These are phyloP conservation scores for Physcomitrium patens DNA, from an alignment of 225 moss, liverwort and hornwort species.

Conservation along the genomic window DNA sequence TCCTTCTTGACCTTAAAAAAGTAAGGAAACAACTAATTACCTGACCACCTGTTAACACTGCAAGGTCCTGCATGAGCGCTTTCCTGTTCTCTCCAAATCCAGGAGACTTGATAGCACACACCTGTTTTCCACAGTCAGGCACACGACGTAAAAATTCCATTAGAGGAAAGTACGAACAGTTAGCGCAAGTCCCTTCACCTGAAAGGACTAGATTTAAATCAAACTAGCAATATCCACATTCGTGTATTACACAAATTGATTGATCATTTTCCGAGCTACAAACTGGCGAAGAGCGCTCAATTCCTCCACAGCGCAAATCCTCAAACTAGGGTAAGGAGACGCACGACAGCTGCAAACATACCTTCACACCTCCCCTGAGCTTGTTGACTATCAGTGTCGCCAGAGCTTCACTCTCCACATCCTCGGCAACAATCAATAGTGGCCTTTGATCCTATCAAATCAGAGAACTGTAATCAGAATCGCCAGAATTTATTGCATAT, in stretches of 20 bases:
- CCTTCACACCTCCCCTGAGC: slow-evolving; percentile 76
- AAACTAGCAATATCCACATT: neutral
- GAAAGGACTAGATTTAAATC: neutral
- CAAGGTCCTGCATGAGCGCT: slow-evolving; percentile 64
- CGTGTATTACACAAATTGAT: neutral
- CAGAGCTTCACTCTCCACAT: slow-evolving; percentile 85
- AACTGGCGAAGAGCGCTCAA: neutral
- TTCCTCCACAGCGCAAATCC: neutral
- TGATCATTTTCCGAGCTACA: neutral
- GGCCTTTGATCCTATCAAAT: slow-evolving; percentile 66
- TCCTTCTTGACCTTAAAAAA: slow-evolving; percentile 6
- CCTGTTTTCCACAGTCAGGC: slow-evolving; percentile 39
- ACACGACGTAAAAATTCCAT: neutral
- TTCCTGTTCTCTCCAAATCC: slow-evolving; percentile 79
- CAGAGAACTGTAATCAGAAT: neutral
- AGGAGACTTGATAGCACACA: slow-evolving; percentile 73
- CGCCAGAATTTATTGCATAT: neutral
- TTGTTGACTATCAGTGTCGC: slow-evolving; percentile 85
- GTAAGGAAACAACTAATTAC: slow-evolving; percentile 25
- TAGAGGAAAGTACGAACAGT: too few species aligned
- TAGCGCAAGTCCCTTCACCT: neutral
- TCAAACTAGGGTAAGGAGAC: neutral
- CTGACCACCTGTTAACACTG: slow-evolving; percentile 75
- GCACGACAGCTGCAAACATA: slow-evolving; percentile 26
- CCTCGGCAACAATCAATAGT: slow-evolving; percentile 78